Evolutionary conservation across 495 filamentous ascomycete species (phyloP), one percentile per base, ranked within the genome.

Genomic region (Delitschia confertaspora): DNA sequence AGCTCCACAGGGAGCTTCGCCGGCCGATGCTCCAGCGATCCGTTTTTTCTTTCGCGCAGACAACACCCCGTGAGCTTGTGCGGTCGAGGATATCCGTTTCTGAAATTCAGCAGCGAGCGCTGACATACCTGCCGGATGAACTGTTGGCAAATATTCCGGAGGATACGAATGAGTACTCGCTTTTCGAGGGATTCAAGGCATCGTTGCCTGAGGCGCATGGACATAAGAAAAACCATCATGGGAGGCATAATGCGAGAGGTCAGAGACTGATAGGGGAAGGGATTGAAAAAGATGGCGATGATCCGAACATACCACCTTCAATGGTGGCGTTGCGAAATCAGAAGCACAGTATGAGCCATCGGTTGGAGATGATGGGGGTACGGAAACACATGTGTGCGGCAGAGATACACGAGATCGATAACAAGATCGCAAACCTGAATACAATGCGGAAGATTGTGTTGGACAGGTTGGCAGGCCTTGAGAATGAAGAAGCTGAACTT

Each of bases 341-440:
- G 53, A 82, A 85, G 57, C 69, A 79, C 33, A 65, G 72, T 35
- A 66, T 95, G 61, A 79, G 76, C 60, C 85, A 88, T 55, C 75
- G 85, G 33, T 62, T 99, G 38, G 88, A 96, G 56, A 85, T 93
- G 80, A 81, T 95, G 66, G 70, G 80, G 8, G 74, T 99, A 29
- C 76, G 93, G 40, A 99, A 96, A 61, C 95, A 94, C 50, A 94
- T 99, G 91, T 88, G 88, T 58, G 89, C 86, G 55, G 77, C 84
- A 44, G 91, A 99, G 62, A 96, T 99, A 34, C 78, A 78, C 30
- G 91, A 99, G 59, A 93, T 99, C 37, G 91, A 99, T 60, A 88
- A 80, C 64, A 99, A 96, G 64, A 86, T 99, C 27, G 74, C 87
- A 23, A 99, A 96, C 61, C 68, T 96, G 39, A 82, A 88, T 53